Conservation (phyloP, 768 basidiomycete genomes). For the Dacryopinax spathularia region DNA sequence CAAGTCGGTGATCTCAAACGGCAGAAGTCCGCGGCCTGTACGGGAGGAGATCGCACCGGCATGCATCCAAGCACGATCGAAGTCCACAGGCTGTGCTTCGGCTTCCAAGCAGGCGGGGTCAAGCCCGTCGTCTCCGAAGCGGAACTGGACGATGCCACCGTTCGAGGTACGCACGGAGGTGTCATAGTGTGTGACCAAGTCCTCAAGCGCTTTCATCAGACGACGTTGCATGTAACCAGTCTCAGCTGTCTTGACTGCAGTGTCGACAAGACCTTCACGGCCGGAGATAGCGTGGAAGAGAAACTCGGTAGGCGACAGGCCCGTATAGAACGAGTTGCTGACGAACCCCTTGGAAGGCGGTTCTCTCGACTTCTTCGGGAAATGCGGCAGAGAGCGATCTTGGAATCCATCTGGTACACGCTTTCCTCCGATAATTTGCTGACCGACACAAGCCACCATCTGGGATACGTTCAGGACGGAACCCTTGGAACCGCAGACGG, state of each 20-base stretch:
- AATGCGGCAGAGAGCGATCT: constrained; percentile 96
- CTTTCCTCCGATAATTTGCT: constrained; percentile 94
- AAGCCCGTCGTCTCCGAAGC: constrained; percentile 90
- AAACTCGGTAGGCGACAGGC: constrained; percentile 86
- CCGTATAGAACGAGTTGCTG: constrained; percentile 89
- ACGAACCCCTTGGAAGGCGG: constrained; percentile 98
- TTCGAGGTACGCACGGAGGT: constrained; percentile 85
- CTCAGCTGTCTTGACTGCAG: constrained; percentile 98
- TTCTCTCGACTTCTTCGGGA: constrained; percentile 89
- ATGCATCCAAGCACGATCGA: constrained; percentile 74
- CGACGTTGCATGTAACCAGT: constrained; percentile 99
- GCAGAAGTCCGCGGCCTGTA: constrained; percentile 52
- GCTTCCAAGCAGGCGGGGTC: constrained; percentile 95
- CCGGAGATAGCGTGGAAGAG: constrained; percentile 98
- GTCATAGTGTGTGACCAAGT: constrained; percentile 92
- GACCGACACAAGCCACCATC: constrained; percentile 99
- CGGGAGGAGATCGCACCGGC: constrained; percentile 60
- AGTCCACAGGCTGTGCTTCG: constrained; percentile 86
- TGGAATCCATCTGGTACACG: constrained; percentile 99
- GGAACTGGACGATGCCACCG: constrained; percentile 93
- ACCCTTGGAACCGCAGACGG: constrained; percentile 97
- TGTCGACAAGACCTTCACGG: constrained; percentile 96
- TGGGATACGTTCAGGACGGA: constrained; percentile 99
- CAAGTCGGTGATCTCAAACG: constrained; percentile 71
- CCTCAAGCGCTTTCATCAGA: constrained; percentile 97